Evolutionary conservation across 495 filamentous ascomycete species (phyloP), one percentile per base, ranked within the genome.

Genomic region (Xylona heveae): DNA sequence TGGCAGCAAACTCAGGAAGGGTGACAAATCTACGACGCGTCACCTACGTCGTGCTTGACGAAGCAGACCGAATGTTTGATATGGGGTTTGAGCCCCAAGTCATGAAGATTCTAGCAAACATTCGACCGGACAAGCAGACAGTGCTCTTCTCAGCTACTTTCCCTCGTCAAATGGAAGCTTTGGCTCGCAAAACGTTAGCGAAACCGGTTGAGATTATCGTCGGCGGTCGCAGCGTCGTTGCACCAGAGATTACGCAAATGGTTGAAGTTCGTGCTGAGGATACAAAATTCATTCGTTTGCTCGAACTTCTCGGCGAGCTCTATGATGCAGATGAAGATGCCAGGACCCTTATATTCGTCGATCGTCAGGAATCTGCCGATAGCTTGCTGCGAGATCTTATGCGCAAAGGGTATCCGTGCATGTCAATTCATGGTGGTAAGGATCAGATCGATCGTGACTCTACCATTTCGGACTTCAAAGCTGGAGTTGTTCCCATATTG

Each of bases 41-140:
- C 22, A 91, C 81, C 0, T 95, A 93, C 43, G 62, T 92, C 10
- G 88, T 95, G 10, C 64, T 99, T 21, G 90, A 99, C 44, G 90
- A 99, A 50, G 90, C 90, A 13, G 90, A 99, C 44, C 74, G 90
- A 27, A 99, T 99, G 90, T 95, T 94, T 42, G 90, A 99, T 48
- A 94, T 99, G 90, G 90, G 90, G 4, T 95, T 99, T 38, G 85
- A 93, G 50, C 85, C 85, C 1, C 90, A 95, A 44, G 82, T 99
- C 28, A 88, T 85, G 77, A 94, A 91, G 50, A 84, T 99, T 35
- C 66, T 95, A 42, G 67, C 63, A 38, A 92, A 88, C 44, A 74
- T 91, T 38, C 74, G 90, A 26, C 83, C 88, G 0, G 73, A 94
- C 44, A 71, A 78, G 10, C 90, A 99, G 48, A 92, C 82, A 0